A percentile compares a stretch with the other conserved stretches of the same genome.
Evolutionary conservation across 257 asterid species (phyloP).

Genomic region (Sherardia arvensis): DNA sequence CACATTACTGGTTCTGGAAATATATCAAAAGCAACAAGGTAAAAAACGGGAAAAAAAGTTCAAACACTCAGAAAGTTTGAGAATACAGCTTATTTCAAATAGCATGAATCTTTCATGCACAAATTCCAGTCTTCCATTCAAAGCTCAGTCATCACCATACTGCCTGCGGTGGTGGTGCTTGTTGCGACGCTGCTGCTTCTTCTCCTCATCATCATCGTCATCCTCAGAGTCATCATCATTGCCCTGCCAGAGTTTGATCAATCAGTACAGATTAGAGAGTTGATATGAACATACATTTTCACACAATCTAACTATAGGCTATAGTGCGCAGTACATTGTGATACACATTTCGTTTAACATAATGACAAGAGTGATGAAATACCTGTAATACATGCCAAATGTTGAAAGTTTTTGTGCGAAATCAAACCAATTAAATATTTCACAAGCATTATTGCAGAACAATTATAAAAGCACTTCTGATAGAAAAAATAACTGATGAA

Average conservation of each 20-base stretch:
- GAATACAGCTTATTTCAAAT: slow-evolving; percentile 2
- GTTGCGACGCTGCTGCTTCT: slow-evolving; percentile 7
- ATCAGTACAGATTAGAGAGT: not conserved
- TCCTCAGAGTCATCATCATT: slow-evolving; percentile 14
- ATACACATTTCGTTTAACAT: too few species aligned
- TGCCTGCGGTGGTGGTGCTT: slow-evolving; percentile 20
- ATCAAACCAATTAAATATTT: not conserved
- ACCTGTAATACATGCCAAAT: too few species aligned
- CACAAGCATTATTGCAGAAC: not conserved
- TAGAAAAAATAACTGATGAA: too few species aligned
- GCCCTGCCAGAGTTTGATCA: slow-evolving; percentile 16
- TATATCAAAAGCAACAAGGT: not conserved
- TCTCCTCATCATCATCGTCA: slow-evolving; percentile 10
- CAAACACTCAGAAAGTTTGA: not conserved
- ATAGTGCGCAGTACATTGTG: not conserved
- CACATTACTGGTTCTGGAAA: not conserved
- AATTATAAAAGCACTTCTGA: too few species aligned
- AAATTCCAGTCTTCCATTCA: not conserved
- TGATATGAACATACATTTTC: not conserved
- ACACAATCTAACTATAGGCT: too few species aligned
- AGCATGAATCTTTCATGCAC: slow-evolving; percentile 4
- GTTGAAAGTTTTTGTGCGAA: not conserved
- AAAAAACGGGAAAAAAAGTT: not conserved
- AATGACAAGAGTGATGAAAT: too few species aligned
- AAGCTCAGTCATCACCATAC: slow-evolving; percentile 20